Evolutionary conservation across 176 grass and related monocot genomes (phyloP), one percentile per base, ranked within the genome.

Genomic region (Otatea glauca): DNA sequence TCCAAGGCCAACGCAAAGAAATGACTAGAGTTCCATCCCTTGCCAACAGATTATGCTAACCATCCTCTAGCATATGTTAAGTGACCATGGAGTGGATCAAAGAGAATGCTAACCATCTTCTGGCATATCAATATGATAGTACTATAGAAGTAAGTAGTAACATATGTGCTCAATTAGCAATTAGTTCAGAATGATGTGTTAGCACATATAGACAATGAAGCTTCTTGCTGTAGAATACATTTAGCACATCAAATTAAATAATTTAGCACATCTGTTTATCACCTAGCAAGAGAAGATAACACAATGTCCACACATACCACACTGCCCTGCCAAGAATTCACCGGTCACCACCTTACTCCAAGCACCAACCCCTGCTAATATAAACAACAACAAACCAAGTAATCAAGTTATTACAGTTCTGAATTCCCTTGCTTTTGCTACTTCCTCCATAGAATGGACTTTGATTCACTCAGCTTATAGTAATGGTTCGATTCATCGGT

Each of bases 401-500:
- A n/a, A n/a, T n/a, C n/a, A n/a, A n/a, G n/a, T n/a, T n/a, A n/a
- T n/a, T n/a, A n/a, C n/a, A n/a, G n/a, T 15, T 61, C 65, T 78
- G 49, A 60, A 48, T 38, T 63, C 24, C 27, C 41, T 56, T 48
- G 48, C 47, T 43, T 75, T 55, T 61, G 65, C 43, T 16, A 15
- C 49, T 75, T 62, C 62, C n/a, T 29, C 51, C 41, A 3, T 44
- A 20, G 6, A 45, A 15, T 82, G 72, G 54, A 54, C 74, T 59
- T 60, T 10, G 61, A 63, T 70, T 59, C 88, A n/a, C 62, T 43
- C 21, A 0, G 68, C 32, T 21, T 4, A 17, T 45, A 24, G 23
- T 89, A 74, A 85, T 74, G 74, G 68, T 45, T 68, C 62, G n/a
- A n/a, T n/a, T n/a, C n/a, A n/a, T n/a, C n/a, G 16, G 49, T 74